Evolutionary conservation across 169 alveolate genomes (phyloP).

Genomic region (Perkinsus chesapeaki): DNA sequence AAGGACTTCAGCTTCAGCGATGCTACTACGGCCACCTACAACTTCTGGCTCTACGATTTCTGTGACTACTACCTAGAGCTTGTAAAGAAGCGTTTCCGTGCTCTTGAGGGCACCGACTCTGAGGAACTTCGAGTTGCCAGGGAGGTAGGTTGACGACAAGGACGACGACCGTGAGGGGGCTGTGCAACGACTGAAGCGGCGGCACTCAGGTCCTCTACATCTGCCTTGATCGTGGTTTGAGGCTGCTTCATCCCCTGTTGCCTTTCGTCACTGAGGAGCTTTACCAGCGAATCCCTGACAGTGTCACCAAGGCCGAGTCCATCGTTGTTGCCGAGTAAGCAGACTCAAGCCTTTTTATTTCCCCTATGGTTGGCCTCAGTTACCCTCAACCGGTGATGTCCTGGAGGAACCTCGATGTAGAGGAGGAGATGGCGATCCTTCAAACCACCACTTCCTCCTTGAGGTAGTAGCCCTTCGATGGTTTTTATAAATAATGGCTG

Average conservation of each 20-base stretch:
- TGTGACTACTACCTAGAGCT: slow-evolving; percentile 96
- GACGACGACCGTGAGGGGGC: neutral
- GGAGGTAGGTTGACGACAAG: neutral
- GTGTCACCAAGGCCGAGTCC: slow-evolving; percentile 35
- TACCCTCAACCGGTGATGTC: slow-evolving; percentile 34
- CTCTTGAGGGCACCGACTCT: slow-evolving; percentile 29
- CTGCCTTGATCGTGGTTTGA: slow-evolving; percentile 57
- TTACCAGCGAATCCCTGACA: slow-evolving; percentile 80
- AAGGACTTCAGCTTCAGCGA: slow-evolving; percentile 86
- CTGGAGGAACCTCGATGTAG: slow-evolving; percentile 33
- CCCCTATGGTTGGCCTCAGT: slow-evolving; percentile 30
- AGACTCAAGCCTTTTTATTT: neutral
- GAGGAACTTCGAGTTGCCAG: neutral
- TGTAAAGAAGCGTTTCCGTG: slow-evolving; percentile 64
- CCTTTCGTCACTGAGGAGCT: slow-evolving; percentile 97
- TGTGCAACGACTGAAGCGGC: neutral
- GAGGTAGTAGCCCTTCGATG: slow-evolving; percentile 26
- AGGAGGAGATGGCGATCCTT: slow-evolving; percentile 14
- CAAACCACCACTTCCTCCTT: neutral
- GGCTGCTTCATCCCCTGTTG: slow-evolving; percentile 92
- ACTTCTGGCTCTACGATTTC: slow-evolving; percentile 92
- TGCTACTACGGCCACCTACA: slow-evolving; percentile 80
- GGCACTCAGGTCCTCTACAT: slow-evolving; percentile 44
- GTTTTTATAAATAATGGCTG: slow-evolving; percentile 41
- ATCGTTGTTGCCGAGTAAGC: slow-evolving; percentile 18